Conservation (phyloP, 73 alveolate genomes). For the Paramecium octaurelia region DNA sequence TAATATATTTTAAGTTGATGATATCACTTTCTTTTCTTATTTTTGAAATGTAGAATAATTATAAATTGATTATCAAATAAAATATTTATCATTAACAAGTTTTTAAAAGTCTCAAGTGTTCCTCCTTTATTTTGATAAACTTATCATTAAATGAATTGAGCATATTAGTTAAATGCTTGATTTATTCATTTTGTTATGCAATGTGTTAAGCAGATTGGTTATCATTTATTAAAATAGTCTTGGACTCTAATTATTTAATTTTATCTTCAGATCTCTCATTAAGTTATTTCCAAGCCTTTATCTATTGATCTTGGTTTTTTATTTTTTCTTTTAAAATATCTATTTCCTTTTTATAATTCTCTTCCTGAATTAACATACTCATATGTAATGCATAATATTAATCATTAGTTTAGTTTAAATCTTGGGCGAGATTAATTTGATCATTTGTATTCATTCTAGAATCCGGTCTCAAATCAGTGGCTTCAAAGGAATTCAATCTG, state of each 20-base stretch:
- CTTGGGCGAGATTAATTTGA: background rate
- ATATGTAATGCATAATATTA: background rate
- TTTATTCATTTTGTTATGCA: conserved; percentile 10
- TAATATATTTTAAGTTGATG: background rate
- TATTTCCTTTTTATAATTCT: background rate
- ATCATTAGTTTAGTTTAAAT: background rate
- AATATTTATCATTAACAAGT: background rate
- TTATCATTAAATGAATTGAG: conserved; percentile 5
- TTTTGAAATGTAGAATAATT: background rate
- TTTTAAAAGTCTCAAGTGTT: background rate
- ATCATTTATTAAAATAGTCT: background rate
- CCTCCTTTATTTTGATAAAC: background rate
- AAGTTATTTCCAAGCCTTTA: conserved; percentile 20
- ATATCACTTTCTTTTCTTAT: background rate
- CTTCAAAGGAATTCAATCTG: background rate
- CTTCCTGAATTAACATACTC: background rate
- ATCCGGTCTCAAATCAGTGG: background rate
- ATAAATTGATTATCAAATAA: background rate
- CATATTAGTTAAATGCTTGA: conserved; percentile 7
- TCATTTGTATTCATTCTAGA: background rate
- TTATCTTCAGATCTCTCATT: background rate
- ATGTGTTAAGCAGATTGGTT: background rate
- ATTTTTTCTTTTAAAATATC: background rate
- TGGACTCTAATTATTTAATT: background rate
- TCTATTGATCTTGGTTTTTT: background rate